phyloP scores from a whole-genome alignment of 2,329 filamentous ascomycete species.

The Trichoderma sp. region DNA sequence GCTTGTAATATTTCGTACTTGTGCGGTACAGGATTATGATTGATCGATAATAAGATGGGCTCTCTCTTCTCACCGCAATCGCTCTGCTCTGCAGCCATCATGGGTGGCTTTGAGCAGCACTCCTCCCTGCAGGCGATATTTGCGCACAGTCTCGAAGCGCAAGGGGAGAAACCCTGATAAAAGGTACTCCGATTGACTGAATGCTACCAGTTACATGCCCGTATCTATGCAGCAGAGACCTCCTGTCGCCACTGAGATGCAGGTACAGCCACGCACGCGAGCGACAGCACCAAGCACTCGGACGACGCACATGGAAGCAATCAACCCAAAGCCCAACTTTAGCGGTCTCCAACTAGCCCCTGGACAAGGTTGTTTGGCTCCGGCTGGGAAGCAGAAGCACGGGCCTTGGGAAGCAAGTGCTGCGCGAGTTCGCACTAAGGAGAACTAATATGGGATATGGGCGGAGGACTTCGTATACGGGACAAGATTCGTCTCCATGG shows the following conservation, averaged over 20 bases:
- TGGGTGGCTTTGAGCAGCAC: background rate
- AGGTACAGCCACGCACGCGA: constrained; percentile 22
- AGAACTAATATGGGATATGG: background rate
- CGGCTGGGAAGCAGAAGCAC: constrained; percentile 2
- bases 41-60: background rate
- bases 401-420: background rate
- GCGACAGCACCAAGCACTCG: background rate
- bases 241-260: background rate
- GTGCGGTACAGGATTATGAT: background rate
- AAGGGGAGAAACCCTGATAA: background rate
- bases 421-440: constrained; percentile 7
- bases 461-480: constrained; percentile 5
- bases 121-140: background rate
- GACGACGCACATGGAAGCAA: background rate
- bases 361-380: constrained; percentile 11
- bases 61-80: constrained; percentile 7
- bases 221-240: background rate
- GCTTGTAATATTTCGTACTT: background rate
- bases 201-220: background rate
- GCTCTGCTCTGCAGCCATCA: background rate
- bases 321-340: background rate
- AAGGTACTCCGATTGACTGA: background rate
- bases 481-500: background rate
- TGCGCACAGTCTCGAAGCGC: background rate
- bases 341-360: constrained; percentile 11